A percentile compares a stretch with the other conserved stretches of the same genome.
These are phyloP conservation scores for Russula sp. DNA, from an alignment of 768 basidiomycete species.

Conservation along the genomic window DNA sequence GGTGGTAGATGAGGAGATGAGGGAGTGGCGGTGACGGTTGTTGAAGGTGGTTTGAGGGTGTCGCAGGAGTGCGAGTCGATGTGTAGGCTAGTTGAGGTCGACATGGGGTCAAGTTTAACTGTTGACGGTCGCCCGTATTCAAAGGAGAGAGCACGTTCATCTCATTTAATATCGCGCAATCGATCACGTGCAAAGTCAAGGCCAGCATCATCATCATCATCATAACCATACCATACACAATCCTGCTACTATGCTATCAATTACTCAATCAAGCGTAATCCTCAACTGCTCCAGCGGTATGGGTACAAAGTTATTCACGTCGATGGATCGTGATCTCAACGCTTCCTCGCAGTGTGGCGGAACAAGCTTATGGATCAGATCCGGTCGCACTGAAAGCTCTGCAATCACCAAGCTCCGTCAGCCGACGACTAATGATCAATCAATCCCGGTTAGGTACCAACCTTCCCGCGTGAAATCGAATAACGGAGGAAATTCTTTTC, in stretches of 20 bases:
- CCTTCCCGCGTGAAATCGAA: conserved; percentile 97
- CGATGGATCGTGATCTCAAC: conserved; percentile 79
- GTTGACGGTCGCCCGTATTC: too few relatives aligned
- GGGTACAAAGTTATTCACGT: conserved; percentile 88
- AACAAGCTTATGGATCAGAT: conserved; percentile 86
- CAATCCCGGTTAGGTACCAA: conserved; percentile 36
- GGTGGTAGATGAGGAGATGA: conserved; percentile 3
- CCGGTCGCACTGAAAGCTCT: conserved; percentile 97
- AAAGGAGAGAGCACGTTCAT: background rate
- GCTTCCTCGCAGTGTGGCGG: conserved; percentile 87
- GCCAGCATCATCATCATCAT: too few relatives aligned
- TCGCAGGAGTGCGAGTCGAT: conserved; percentile 53
- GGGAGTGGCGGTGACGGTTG: conserved; percentile 37
- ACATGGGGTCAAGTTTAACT: too few relatives aligned
- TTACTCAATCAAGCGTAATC: conserved; percentile 76
- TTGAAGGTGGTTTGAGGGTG: conserved; percentile 31
- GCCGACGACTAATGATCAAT: background rate
- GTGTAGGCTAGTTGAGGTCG: too few relatives aligned
- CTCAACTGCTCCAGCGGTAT: conserved; percentile 95
- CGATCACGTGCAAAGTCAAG: conserved; percentile 6
- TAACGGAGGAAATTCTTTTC: conserved; percentile 89
- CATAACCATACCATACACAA: conserved; percentile 9
- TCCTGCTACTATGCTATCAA: background rate
- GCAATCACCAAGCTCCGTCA: conserved; percentile 19
- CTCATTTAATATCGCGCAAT: conserved; percentile 11